Conservation (phyloP, 2,329 filamentous ascomycete species). For the Exophiala sp. region DNA sequence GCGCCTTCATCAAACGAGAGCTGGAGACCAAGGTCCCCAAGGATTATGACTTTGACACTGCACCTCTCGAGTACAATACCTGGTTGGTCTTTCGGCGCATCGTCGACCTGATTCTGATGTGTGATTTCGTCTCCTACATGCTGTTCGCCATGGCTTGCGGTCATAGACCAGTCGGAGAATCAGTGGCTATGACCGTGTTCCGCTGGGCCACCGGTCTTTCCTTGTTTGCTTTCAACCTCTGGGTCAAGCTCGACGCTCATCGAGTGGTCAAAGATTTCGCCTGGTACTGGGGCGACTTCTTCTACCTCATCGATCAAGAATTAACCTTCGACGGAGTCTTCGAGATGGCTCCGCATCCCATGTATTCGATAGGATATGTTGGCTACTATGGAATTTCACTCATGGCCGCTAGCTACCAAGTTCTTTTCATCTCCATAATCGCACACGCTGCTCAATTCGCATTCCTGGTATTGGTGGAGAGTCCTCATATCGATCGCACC, state of each 20-base stretch:
- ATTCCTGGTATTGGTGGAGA: slow-evolving; percentile 87
- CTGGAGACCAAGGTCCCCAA: slow-evolving; percentile 89
- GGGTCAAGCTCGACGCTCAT: slow-evolving; percentile 97
- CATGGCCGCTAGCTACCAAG: slow-evolving; percentile 96
- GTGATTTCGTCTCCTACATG: slow-evolving; percentile 95
- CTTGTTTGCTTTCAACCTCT: slow-evolving; percentile 88
- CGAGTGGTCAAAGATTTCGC: slow-evolving; percentile 97
- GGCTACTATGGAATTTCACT: slow-evolving; percentile 98
- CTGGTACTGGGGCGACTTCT: slow-evolving; percentile 99
- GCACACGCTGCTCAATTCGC: slow-evolving; percentile 91
- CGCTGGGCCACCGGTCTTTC: slow-evolving; percentile 74
- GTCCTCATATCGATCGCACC: slow-evolving; percentile 95
- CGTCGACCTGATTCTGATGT: slow-evolving; percentile 96
- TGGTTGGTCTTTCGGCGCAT: slow-evolving; percentile 95
- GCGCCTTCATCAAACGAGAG: slow-evolving; percentile 77
- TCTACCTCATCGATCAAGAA: slow-evolving; percentile 96
- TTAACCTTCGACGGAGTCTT: slow-evolving; percentile 98
- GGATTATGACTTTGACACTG: slow-evolving; percentile 89
- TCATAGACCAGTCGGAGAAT: slow-evolving; percentile 67
- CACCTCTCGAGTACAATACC: slow-evolving; percentile 96
- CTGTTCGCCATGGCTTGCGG: slow-evolving; percentile 89
- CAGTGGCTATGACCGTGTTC: slow-evolving; percentile 58
- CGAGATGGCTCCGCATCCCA: slow-evolving; percentile 96
- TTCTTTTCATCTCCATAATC: slow-evolving; percentile 91
- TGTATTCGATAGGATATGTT: slow-evolving; percentile 97